Evolutionary conservation across 805 yeast species (phyloP).

Genomic region (Saccharomyces kudriavzevii): DNA sequence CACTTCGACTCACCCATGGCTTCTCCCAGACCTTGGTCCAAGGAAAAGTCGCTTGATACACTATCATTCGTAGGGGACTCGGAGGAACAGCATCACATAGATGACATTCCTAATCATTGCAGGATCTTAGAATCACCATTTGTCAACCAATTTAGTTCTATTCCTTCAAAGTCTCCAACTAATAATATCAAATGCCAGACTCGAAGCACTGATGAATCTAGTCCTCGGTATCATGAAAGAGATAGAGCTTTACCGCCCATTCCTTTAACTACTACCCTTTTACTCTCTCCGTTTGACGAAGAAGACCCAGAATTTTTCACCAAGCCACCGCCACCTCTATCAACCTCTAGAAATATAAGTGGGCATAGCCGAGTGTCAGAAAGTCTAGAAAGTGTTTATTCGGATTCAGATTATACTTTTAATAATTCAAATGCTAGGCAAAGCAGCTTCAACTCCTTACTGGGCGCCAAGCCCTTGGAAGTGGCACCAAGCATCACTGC

Average conservation of each 20-base stretch:
- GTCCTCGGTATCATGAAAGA: neutral
- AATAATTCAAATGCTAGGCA: conserved; percentile 26
- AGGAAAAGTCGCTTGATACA: conserved; percentile 1
- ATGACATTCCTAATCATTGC: neutral
- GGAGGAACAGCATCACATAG: neutral
- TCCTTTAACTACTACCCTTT: conserved; percentile 2
- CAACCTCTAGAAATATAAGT: conserved; percentile 17
- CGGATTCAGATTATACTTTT: conserved; percentile 29
- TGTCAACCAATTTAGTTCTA: neutral
- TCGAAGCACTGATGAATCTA: neutral
- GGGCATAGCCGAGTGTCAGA: conserved; percentile 23
- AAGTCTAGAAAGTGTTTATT: conserved; percentile 26
- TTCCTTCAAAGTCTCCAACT: neutral
- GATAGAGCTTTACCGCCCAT: conserved; percentile 10
- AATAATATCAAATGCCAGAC: neutral
- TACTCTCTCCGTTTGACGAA: conserved; percentile 8
- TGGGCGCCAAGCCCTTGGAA: conserved; percentile 29
- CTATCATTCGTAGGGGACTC: conserved; percentile 17
- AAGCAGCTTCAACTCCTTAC: conserved; percentile 26
- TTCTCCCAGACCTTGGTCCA: neutral
- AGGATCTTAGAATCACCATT: neutral
- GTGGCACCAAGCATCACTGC: conserved; percentile 31
- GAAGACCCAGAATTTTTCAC: conserved; percentile 8
- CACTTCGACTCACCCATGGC: neutral
- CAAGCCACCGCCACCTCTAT: conserved; percentile 15